A percentile compares a stretch with the other conserved stretches of the same genome.
Conservation (phyloP, 352 stramenopile genomes). For the Phytophthora idaei region DNA sequence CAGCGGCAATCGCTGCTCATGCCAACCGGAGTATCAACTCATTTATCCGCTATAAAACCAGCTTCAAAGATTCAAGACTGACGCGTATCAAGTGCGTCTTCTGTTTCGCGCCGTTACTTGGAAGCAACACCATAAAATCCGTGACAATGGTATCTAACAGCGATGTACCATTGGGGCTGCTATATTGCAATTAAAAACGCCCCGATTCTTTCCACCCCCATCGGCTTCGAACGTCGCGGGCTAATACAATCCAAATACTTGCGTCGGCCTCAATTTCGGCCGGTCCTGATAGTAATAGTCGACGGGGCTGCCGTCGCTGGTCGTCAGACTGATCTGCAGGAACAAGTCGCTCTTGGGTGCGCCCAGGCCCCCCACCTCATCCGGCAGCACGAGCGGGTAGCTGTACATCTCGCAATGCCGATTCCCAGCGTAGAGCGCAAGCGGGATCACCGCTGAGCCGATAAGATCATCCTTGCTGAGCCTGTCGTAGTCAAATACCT, state of each 20-base stretch:
- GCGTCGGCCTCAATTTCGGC: neutral
- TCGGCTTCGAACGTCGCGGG: constrained; percentile 1
- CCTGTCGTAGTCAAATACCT: constrained; percentile 79
- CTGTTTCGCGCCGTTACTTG: too few species aligned
- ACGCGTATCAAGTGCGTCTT: too few species aligned
- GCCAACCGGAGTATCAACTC: too few species aligned
- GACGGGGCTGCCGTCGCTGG: constrained; percentile 53
- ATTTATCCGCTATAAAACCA: too few species aligned
- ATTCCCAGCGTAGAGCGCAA: constrained; percentile 61
- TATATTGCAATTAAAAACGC: constrained; percentile 10
- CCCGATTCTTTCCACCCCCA: neutral
- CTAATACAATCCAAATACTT: constrained; percentile 34
- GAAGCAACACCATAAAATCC: too few species aligned
- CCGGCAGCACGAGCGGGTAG: constrained; percentile 72
- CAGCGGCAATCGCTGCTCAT: neutral
- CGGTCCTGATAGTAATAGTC: constrained; percentile 46
- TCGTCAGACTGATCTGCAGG: constrained; percentile 67
- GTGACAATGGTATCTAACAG: too few species aligned
- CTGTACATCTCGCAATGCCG: constrained; percentile 71
- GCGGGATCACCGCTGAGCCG: constrained; percentile 67
- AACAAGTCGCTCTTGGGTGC: constrained; percentile 62
- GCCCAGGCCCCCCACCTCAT: constrained; percentile 51
- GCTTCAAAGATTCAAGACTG: too few species aligned
- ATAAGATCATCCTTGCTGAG: constrained; percentile 76
- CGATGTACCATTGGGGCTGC: neutral